Conservation (phyloP, 352 stramenopile species). For the Pythium volutum region DNA sequence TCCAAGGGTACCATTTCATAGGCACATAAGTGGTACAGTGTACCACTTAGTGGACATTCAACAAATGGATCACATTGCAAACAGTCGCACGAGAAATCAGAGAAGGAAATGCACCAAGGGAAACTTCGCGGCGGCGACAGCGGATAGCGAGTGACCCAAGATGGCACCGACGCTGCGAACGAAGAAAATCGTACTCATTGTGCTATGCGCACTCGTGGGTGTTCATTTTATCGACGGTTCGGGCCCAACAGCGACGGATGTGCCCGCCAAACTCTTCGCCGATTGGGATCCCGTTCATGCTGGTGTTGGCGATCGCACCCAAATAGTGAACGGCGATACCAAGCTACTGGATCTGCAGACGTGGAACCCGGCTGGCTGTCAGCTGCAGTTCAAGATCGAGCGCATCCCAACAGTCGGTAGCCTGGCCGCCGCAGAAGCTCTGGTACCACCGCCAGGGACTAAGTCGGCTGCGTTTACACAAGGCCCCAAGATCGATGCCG, state of each 20-base stretch:
- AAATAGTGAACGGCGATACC: constrained; percentile 1
- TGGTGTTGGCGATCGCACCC: constrained; percentile 3
- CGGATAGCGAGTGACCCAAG: not conserved
- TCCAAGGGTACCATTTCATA: not conserved
- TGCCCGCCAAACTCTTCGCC: not conserved
- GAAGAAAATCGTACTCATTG: not conserved
- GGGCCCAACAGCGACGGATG: not conserved
- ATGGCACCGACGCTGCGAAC: not conserved
- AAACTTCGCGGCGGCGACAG: not conserved
- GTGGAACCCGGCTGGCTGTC: constrained; percentile 10
- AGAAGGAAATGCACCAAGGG: constrained; percentile 12
- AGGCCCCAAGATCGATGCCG: not conserved
- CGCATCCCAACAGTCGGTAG: not conserved
- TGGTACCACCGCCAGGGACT: not conserved
- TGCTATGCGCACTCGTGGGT: not conserved
- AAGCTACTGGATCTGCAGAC: constrained; percentile 1
- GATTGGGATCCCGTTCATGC: constrained; percentile 26
- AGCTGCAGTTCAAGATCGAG: constrained; percentile 1
- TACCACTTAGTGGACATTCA: not conserved
- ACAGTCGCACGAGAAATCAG: constrained; percentile 13
- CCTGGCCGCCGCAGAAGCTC: constrained; percentile 2
- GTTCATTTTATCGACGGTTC: not conserved
- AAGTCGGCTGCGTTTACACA: not conserved
- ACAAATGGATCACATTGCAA: not conserved
- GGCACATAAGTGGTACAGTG: constrained; percentile 10